Evolutionary conservation across 192 early-diverging fungal species (phyloP), one percentile per base, ranked within the genome.

Genomic region (Dimargaris xerosporica): DNA sequence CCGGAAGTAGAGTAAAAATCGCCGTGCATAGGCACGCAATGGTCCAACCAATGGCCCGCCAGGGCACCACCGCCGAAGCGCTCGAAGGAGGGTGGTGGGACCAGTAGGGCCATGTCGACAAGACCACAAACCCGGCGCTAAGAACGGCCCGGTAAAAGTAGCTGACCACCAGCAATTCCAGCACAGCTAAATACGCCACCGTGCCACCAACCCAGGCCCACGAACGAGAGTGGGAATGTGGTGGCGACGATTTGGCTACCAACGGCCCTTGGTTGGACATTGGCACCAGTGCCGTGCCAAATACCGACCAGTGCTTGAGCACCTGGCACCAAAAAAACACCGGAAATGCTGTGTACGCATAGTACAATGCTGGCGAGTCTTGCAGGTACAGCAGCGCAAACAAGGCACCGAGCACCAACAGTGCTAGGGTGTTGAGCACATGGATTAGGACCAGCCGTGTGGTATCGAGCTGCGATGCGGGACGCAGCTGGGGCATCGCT

Each of bases 1-100:
- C 91, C 0, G 91, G 90, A 39, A 97, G 76, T 58, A 94, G 66
- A 1, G 89, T 90, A 67, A 97, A 97, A 17, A 88, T 69, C 62
- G 90, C 87, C 0, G 87, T 90, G 51, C 72, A 63, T 7, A 89
- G 44, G 63, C 89, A 91, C 19, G 75, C 72, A 0, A 75, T 51
- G 5, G 74, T 66, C 94, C 94, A 97, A 23, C 19, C 25, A 50
- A 50, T 7, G 9, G 19, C 25, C 47, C 47, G 47, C 47, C 47
- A 50, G 47, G 47, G 47, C 25, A 17, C 25, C 7, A 50, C 19
- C 47, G 47, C 47, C n/a, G n/a, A n/a, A n/a, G n/a, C n/a, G n/a
- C n/a, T n/a, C n/a, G n/a, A n/a, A n/a, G n/a, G n/a, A n/a, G n/a
- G n/a, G n/a, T n/a, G n/a, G n/a, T 88, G 77, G 0, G 78, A 63